Evolutionary conservation across 768 basidiomycete genomes (phyloP), one percentile per base, ranked within the genome.

Genomic region (Mycena leptocephala): DNA sequence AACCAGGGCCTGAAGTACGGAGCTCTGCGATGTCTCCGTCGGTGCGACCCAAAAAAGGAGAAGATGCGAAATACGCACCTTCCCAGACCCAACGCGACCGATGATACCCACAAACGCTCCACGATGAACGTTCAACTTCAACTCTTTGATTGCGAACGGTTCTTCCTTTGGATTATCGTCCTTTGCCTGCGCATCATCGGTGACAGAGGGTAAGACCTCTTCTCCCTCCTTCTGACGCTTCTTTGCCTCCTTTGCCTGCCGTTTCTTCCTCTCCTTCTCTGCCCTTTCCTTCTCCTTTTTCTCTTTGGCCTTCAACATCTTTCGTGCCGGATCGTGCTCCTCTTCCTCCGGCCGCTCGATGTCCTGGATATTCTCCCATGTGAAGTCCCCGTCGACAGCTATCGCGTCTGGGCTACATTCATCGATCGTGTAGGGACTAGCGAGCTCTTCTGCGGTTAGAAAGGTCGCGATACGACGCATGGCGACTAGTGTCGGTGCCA

Each of bases 61-160:
- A 43, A 26, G 70, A 68, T 41, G 20, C 35, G 22, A 33, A 65
- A 72, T 14, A 59, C 56, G 2, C 39, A 85, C 81, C 78, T 92
- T 92, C 32, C 91, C 91, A 48, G 86, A 86, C 7, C 90, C 91
- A 30, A 92, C 90, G 37, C 86, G 84, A 32, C 91, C 91, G 32
- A 92, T 88, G 28, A 92, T 85, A 3, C 88, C 89, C 13, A 90
- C 82, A 30, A 91, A 85, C 65, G 89, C 84, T n/a, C 91, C 91
- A 63, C 79, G 77, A 0, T 80, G 83, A 48, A 86, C 71, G 64
- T 74, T 76, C 33, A 88, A 53, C 48, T 84, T 80, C 41, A 88
- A 72, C 43, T 81, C 81, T 24, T 71, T 64, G 58, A 87, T 76
- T n/a, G 75, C 75, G 76, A 87, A 87, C 10, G 86, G 86, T 43